Evolutionary conservation across 768 basidiomycete species (phyloP).

Genomic region (Pleurotus salmoneostramineus): DNA sequence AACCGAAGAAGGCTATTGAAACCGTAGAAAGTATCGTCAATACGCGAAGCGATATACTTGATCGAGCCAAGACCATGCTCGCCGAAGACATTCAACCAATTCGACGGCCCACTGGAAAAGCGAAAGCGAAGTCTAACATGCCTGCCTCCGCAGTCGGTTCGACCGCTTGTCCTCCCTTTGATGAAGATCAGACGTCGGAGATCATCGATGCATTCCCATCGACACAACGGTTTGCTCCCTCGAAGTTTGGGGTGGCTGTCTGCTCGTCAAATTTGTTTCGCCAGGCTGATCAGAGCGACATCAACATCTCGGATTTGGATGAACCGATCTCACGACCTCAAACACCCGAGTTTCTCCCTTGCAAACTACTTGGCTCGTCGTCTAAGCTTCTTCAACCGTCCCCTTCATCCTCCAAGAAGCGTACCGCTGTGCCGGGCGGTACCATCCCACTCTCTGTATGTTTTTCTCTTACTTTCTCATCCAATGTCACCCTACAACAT

Average conservation of each 20-base stretch:
- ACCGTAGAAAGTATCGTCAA: slow-evolving; percentile 44
- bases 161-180: slow-evolving; percentile 1
- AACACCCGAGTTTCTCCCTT: slow-evolving; percentile 1
- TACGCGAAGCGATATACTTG: slow-evolving; percentile 40
- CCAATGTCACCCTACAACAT: slow-evolving; percentile 27
- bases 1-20: slow-evolving; percentile 28
- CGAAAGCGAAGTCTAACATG: too few species aligned
- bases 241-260: slow-evolving; percentile 20
- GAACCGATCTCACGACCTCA: neutral
- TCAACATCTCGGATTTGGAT: neutral
- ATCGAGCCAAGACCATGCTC: slow-evolving; percentile 31
- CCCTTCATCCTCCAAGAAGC: neutral
- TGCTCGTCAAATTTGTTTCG: neutral
- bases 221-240: slow-evolving; percentile 27
- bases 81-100: neutral
- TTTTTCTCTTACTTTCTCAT: slow-evolving; percentile 11
- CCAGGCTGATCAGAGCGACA: slow-evolving; percentile 4
- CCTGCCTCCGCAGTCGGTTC: too few species aligned
- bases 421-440: neutral
- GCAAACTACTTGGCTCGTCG: neutral
- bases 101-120: too few species aligned
- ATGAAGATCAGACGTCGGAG: slow-evolving; percentile 9
- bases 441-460: neutral
- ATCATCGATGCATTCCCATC: slow-evolving; percentile 15
- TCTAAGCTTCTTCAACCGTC: neutral